Percentiles rank a stretch among this genome's conserved stretches.
Conservation (phyloP, 352 stramenopile species). For the Phytophthora fragariaefolia region DNA sequence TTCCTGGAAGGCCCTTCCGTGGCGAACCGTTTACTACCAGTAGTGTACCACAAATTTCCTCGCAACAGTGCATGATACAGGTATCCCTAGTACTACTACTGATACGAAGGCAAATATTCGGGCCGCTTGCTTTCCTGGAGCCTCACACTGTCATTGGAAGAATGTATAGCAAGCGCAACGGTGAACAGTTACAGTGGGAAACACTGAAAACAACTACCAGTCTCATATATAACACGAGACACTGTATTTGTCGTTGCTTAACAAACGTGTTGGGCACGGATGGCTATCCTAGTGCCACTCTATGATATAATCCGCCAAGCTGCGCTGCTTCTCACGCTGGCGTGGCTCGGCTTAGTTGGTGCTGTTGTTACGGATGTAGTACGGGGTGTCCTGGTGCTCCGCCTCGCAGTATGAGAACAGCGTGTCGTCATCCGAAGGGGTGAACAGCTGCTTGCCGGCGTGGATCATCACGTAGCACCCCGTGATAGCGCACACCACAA, state of each 20-base stretch:
- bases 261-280: slow-evolving; percentile 8
- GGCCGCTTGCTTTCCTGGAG: too few relatives aligned
- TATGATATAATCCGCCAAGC: slow-evolving; percentile 24
- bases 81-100: too few relatives aligned
- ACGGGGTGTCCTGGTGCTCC: slow-evolving; percentile 51
- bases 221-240: slow-evolving; percentile 11
- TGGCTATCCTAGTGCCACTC: slow-evolving; percentile 11
- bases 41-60: too few relatives aligned
- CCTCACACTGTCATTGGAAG: too few relatives aligned
- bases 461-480: slow-evolving; percentile 63
- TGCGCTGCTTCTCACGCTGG: slow-evolving; percentile 10
- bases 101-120: too few relatives aligned
- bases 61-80: too few relatives aligned
- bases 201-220: not conserved
- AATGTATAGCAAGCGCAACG: too few relatives aligned
- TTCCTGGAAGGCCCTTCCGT: too few relatives aligned
- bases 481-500: slow-evolving; percentile 53
- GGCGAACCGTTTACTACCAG: too few relatives aligned
- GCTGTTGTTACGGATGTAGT: slow-evolving; percentile 49
- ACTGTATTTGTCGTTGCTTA: slow-evolving; percentile 17
- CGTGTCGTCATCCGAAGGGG: slow-evolving; percentile 37
- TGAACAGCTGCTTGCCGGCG: slow-evolving; percentile 59
- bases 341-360: slow-evolving; percentile 30
- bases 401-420: slow-evolving; percentile 65
- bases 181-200: not conserved